phyloP scores from a whole-genome alignment of 768 basidiomycete genomes.

The Collybia mongolica region DNA sequence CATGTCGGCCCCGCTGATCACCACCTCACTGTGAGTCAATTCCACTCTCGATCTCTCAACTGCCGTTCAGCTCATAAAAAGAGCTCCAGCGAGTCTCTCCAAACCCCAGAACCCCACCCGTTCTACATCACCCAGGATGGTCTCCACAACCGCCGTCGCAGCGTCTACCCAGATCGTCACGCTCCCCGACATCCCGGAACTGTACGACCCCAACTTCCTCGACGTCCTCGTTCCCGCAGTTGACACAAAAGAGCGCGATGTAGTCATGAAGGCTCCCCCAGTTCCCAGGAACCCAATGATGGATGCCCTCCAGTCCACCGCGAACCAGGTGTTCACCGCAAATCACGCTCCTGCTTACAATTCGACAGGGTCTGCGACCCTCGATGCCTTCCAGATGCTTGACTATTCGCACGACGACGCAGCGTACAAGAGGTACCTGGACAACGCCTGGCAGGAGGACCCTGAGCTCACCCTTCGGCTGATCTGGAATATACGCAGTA shows the following conservation, averaged over 20 bases:
- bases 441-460: conserved; percentile 58
- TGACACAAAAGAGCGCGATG: background rate
- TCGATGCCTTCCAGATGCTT: conserved; percentile 59
- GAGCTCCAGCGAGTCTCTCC: background rate
- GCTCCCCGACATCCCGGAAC: conserved; percentile 57
- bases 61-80: background rate
- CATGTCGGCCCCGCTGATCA: no score
- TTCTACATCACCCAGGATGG: background rate
- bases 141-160: conserved; percentile 14
- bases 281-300: conserved; percentile 48
- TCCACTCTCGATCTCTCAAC: no score
- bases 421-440: conserved; percentile 34
- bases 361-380: conserved; percentile 48
- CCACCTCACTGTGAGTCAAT: no score
- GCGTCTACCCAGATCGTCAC: conserved; percentile 42
- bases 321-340: conserved; percentile 44
- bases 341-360: conserved; percentile 51
- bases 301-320: conserved; percentile 42
- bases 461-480: conserved; percentile 56
- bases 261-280: conserved; percentile 1
- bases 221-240: conserved; percentile 49
- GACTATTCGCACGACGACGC: conserved; percentile 14
- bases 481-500: conserved; percentile 68
- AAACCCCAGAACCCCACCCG: background rate
- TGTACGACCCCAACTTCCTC: conserved; percentile 55